Percentiles rank a stretch among this genome's conserved stretches.
These are phyloP conservation scores for Malassezia sympodialis DNA, from an alignment of 1,284 basidiomycete genomes.

Conservation along the genomic window DNA sequence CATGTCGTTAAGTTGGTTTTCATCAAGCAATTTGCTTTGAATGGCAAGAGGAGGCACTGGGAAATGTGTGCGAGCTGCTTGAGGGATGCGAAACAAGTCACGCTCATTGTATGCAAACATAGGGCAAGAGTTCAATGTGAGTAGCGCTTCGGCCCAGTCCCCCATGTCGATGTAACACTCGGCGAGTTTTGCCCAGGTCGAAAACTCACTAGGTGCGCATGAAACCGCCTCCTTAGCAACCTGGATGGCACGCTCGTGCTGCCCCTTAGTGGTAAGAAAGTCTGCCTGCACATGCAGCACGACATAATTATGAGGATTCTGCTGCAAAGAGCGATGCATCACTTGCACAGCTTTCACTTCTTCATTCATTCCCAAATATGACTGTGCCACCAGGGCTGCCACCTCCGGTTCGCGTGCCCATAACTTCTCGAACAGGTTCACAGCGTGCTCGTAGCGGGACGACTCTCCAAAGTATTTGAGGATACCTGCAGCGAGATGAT, in stretches of 20 bases:
- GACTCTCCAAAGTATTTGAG: conserved; percentile 95
- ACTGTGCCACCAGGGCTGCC: conserved; percentile 71
- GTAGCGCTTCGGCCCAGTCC: conserved; percentile 72
- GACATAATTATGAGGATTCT: conserved; percentile 82
- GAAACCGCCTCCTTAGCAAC: conserved; percentile 87
- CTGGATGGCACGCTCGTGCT: conserved; percentile 73
- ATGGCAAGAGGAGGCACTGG: conserved; percentile 76
- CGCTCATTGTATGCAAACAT: conserved; percentile 99
- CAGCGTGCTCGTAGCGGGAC: conserved; percentile 71
- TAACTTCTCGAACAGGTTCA: conserved; percentile 89
- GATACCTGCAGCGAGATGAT: conserved; percentile 86
- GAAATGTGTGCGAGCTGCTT: conserved; percentile 71
- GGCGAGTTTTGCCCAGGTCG: conserved; percentile 96
- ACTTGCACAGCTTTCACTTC: conserved; percentile 96
- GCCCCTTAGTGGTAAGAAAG: conserved; percentile 68
- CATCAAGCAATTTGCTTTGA: conserved; percentile 58
- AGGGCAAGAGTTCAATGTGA: conserved; percentile 95
- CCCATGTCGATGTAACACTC: conserved; percentile 84
- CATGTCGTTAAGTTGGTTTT: conserved; percentile 62
- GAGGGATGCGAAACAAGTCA: conserved; percentile 77
- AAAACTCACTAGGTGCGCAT: conserved; percentile 91
- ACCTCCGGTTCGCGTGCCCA: conserved; percentile 77
- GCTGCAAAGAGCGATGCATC: conserved; percentile 70
- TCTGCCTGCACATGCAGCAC: conserved; percentile 89
- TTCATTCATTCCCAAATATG: conserved; percentile 93